phyloP scores from a whole-genome alignment of 768 basidiomycete species.

The Suillus fuscotomentosus region DNA sequence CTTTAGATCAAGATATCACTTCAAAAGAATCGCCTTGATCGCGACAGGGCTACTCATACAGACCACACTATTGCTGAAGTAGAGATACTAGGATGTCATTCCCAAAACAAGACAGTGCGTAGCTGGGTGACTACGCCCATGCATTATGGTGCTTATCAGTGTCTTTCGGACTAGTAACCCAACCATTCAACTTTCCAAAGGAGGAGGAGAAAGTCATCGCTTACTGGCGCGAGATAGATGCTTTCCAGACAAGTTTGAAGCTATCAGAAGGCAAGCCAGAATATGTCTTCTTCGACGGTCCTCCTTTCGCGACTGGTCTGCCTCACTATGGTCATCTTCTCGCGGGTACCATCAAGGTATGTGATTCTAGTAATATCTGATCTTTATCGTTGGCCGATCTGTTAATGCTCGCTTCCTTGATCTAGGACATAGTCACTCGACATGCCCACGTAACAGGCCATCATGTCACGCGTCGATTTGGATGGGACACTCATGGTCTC shows the following conservation, averaged over 20 bases:
- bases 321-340: slow-evolving; percentile 96
- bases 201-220: slow-evolving; percentile 89
- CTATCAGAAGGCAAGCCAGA: slow-evolving; percentile 88
- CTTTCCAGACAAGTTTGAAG: slow-evolving; percentile 92
- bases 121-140: neutral
- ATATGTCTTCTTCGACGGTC: slow-evolving; percentile 96
- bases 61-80: neutral
- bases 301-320: slow-evolving; percentile 94
- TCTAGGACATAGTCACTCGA: slow-evolving; percentile 93
- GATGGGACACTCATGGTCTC: slow-evolving; percentile 98
- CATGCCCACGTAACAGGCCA: slow-evolving; percentile 92
- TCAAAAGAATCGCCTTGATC: neutral
- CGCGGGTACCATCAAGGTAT: slow-evolving; percentile 90
- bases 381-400: slow-evolving; percentile 5
- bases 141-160: slow-evolving; percentile 4
- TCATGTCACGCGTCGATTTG: slow-evolving; percentile 92
- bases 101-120: slow-evolving; percentile 70
- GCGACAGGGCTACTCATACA: neutral
- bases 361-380: slow-evolving; percentile 15
- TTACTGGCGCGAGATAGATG: slow-evolving; percentile 97
- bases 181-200: slow-evolving; percentile 78
- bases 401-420: slow-evolving; percentile 3
- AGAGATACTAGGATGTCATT: slow-evolving; percentile 53
- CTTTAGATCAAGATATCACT: neutral
- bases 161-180: slow-evolving; percentile 51